These are phyloP conservation scores for Populus pruinosa DNA, from an alignment of 345 rosid genomes.

Conservation along the genomic window DNA sequence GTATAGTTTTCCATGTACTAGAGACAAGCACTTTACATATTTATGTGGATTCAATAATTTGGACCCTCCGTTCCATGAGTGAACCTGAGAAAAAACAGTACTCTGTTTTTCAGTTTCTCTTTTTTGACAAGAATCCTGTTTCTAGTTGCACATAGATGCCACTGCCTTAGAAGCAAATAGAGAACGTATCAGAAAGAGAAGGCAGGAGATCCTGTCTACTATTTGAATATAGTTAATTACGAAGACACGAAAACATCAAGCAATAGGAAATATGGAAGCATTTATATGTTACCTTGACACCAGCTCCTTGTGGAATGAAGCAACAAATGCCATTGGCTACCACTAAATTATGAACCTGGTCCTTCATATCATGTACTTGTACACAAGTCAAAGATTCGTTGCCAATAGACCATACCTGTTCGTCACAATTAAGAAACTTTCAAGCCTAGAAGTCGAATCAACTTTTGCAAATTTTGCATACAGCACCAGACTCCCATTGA, in stretches of 20 bases:
- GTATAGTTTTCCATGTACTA: conserved; percentile 55
- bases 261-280: neutral
- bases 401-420: conserved; percentile 54
- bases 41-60: conserved; percentile 46
- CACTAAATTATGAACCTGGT: conserved; percentile 53
- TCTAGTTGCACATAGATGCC: neutral
- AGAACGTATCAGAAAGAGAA: neutral
- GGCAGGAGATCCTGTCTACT: neutral
- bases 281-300: conserved; percentile 49
- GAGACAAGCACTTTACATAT: conserved; percentile 47
- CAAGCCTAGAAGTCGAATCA: neutral
- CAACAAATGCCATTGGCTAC: conserved; percentile 47
- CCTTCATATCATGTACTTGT: conserved; percentile 66
- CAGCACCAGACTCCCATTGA: no score
- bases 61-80: conserved; percentile 59
- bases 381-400: conserved; percentile 35
- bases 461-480: neutral
- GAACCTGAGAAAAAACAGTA: conserved; percentile 36
- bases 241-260: no score
- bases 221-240: neutral
- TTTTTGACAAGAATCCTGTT: neutral
- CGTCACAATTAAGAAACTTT: conserved; percentile 6
- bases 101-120: neutral
- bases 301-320: conserved; percentile 70
- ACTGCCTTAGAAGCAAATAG: neutral